These are phyloP conservation scores for Entomortierella parvispora DNA, from an alignment of 192 early-diverging fungal species.

Conservation along the genomic window DNA sequence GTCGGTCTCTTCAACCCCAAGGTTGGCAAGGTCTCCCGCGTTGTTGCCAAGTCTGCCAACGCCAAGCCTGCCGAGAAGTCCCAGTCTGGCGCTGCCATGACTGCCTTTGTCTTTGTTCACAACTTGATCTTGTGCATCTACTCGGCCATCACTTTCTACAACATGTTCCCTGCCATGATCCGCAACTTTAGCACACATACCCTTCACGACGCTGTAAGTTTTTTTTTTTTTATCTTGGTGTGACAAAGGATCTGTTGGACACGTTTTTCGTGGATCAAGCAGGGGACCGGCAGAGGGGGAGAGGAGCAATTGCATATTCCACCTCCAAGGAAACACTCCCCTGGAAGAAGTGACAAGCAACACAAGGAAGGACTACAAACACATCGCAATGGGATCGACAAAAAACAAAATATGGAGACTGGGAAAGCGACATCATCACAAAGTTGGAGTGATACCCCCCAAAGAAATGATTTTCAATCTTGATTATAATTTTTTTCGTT, in stretches of 20 bases:
- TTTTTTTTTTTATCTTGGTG: slow-evolving; percentile 8
- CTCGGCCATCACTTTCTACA: slow-evolving; percentile 75
- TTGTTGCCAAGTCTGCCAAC: slow-evolving; percentile 63
- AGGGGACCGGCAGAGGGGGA: background rate
- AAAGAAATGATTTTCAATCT: too few species aligned
- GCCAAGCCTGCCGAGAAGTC: slow-evolving; percentile 42
- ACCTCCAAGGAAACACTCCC: too few species aligned
- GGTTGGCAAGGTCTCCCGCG: slow-evolving; percentile 61
- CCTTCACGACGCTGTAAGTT: slow-evolving; percentile 68
- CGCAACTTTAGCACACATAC: slow-evolving; percentile 59
- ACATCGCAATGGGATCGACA: too few species aligned
- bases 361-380: too few species aligned
- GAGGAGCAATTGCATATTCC: too few species aligned
- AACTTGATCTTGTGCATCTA: slow-evolving; percentile 77
- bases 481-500: too few species aligned
- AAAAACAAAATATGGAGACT: too few species aligned
- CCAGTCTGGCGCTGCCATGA: slow-evolving; percentile 65
- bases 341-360: background rate
- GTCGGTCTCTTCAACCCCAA: slow-evolving; percentile 62
- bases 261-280: too few species aligned
- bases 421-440: too few species aligned
- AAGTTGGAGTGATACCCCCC: too few species aligned
- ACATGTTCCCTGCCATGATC: slow-evolving; percentile 66
- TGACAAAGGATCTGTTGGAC: too few species aligned
- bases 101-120: slow-evolving; percentile 79